These are phyloP conservation scores for Daldinia eschscholtzii DNA, from an alignment of 2,329 filamentous ascomycete species.

Conservation along the genomic window DNA sequence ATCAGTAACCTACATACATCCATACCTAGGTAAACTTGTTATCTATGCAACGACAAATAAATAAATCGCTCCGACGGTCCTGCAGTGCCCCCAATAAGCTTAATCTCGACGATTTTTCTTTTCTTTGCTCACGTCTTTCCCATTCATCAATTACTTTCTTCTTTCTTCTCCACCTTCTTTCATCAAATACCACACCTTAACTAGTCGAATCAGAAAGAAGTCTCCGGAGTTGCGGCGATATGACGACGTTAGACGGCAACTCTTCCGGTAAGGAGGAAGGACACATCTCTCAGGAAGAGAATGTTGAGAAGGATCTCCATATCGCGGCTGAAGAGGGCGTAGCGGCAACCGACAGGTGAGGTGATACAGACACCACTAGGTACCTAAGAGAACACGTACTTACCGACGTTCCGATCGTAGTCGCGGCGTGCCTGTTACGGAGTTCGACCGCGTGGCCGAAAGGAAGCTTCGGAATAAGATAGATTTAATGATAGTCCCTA, in stretches of 20 bases:
- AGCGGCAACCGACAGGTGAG: slow-evolving; percentile 61
- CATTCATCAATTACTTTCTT: not conserved
- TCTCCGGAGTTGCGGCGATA: not conserved
- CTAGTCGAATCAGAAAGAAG: not conserved
- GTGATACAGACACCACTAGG: slow-evolving; percentile 3
- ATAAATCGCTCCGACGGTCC: not conserved
- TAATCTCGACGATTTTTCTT: not conserved
- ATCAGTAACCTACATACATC: not conserved
- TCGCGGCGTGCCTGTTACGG: slow-evolving; percentile 62
- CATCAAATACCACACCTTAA: not conserved
- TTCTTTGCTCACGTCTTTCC: not conserved
- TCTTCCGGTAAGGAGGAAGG: slow-evolving; percentile 24
- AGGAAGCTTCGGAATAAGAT: slow-evolving; percentile 70
- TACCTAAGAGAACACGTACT: slow-evolving; percentile 2
- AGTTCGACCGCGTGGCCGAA: slow-evolving; percentile 70
- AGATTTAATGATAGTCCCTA: slow-evolving; percentile 72
- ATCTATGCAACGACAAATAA: not conserved
- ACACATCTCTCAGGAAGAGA: slow-evolving; percentile 22
- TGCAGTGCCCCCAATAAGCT: not conserved
- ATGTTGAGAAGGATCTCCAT: slow-evolving; percentile 42
- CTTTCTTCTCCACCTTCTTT: not conserved
- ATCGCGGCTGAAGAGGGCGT: slow-evolving; percentile 59
- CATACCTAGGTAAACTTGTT: not conserved
- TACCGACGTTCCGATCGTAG: slow-evolving; percentile 48
- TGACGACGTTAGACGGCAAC: slow-evolving; percentile 12